Conservation (phyloP, 495 filamentous ascomycete genomes). For the Daldinia loculata region DNA sequence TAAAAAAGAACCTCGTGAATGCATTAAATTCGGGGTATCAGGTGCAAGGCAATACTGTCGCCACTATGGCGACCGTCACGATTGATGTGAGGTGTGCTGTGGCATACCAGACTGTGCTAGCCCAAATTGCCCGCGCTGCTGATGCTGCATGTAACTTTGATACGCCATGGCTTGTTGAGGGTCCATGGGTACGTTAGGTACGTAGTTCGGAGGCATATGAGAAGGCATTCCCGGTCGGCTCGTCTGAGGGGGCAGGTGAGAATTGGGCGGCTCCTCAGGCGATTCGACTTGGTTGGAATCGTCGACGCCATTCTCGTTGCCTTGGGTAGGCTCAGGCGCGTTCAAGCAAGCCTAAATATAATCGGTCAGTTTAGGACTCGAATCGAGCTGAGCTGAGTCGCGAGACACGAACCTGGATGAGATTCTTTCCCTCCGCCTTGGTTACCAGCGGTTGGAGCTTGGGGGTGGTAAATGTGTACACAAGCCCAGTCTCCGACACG, state of each 20-base stretch:
- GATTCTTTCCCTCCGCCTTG: conserved; percentile 98
- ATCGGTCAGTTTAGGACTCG: conserved; percentile 15
- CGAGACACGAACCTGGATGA: conserved; percentile 84
- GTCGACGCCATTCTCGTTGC: conserved; percentile 90
- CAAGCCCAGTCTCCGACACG: conserved; percentile 96
- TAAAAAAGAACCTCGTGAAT: conserved; percentile 55
- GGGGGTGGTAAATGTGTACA: conserved; percentile 99
- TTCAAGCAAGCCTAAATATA: conserved; percentile 87
- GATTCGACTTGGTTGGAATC: conserved; percentile 68
- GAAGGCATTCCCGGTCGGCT: conserved; percentile 60
- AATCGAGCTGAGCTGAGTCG: conserved; percentile 6
- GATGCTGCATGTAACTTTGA: conserved; percentile 67
- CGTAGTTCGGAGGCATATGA: conserved; percentile 60
- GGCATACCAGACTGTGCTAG: conserved; percentile 64
- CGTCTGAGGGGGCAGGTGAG: conserved; percentile 65
- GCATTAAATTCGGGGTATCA: conserved; percentile 63
- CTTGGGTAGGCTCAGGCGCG: conserved; percentile 90
- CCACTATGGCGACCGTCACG: conserved; percentile 44
- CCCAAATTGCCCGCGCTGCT: conserved; percentile 61
- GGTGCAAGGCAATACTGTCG: conserved; percentile 49
- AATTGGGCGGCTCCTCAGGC: conserved; percentile 67
- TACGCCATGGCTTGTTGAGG: conserved; percentile 68
- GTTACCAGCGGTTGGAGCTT: conserved; percentile 99
- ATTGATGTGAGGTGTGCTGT: conserved; percentile 62
- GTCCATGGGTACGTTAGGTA: conserved; percentile 63